Conservation (phyloP, 1,284 basidiomycete genomes). For the Ustilago lituana region DNA sequence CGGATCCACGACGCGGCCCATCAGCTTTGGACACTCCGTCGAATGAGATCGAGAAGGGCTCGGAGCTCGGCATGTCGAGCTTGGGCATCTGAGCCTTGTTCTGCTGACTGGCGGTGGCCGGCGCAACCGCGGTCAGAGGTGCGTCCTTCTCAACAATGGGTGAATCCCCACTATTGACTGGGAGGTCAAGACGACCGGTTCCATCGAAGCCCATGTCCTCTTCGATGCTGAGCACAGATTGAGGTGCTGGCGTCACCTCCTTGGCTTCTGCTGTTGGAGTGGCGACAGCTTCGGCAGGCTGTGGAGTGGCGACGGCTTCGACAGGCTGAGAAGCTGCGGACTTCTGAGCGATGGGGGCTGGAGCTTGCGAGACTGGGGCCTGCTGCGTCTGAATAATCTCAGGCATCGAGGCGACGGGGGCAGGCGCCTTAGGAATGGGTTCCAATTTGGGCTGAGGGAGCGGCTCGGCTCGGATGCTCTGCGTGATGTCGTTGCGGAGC, state of each 20-base stretch:
- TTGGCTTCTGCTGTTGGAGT: no score
- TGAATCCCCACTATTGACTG: constrained; percentile 10
- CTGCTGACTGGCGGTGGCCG: constrained; percentile 5
- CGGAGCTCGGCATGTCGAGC: constrained; percentile 60
- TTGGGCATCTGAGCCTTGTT: constrained; percentile 44
- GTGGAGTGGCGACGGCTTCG: no score
- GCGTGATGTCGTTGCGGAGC: constrained; percentile 42
- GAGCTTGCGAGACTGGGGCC: constrained; percentile 1
- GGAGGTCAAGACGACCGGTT: constrained; percentile 56
- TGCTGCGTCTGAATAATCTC: no score
- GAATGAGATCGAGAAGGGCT: constrained; percentile 57
- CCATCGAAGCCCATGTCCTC: constrained; percentile 61
- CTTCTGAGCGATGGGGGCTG: not conserved
- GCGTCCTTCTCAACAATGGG: constrained; percentile 2
- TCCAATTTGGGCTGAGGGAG: constrained; percentile 44
- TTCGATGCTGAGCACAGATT: constrained; percentile 51
- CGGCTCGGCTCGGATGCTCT: constrained; percentile 35
- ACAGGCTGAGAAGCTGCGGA: no score
- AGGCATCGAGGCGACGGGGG: constrained; percentile 38
- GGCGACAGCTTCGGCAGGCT: no score
- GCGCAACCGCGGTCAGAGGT: not conserved
- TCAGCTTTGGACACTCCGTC: constrained; percentile 18
- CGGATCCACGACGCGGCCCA: constrained; percentile 20
- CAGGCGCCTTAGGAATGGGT: constrained; percentile 49
- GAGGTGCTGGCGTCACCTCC: constrained; percentile 6